These are phyloP conservation scores for Phaseolus coccineus DNA, from an alignment of 331 rosid genomes.

Conservation along the genomic window DNA sequence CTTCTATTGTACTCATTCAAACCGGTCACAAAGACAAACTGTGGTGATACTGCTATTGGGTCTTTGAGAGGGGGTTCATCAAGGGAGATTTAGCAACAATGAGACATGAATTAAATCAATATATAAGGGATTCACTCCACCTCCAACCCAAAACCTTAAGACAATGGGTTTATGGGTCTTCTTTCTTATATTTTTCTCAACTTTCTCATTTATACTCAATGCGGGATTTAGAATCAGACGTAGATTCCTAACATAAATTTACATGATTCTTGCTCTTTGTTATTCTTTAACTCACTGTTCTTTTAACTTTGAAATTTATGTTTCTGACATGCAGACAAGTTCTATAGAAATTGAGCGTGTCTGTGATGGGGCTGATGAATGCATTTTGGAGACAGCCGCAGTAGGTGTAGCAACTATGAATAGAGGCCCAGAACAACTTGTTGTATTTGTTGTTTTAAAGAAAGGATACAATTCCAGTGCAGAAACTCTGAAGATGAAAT, in stretches of 20 bases:
- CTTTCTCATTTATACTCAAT: too few species aligned
- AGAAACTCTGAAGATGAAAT: constrained; percentile 59
- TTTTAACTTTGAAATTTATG: constrained; percentile 5
- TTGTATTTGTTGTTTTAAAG: constrained; percentile 69
- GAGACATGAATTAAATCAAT: too few species aligned
- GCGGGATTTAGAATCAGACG: too few species aligned
- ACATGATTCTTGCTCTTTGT: background rate
- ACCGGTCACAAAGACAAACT: too few species aligned
- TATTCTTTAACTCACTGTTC: constrained; percentile 24
- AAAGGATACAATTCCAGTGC: constrained; percentile 59
- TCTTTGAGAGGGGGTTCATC: too few species aligned
- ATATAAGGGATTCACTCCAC: too few species aligned
- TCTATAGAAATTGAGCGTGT: constrained; percentile 87
- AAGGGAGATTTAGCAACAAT: too few species aligned
- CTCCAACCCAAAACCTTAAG: too few species aligned
- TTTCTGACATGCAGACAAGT: constrained; percentile 70
- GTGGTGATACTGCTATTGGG: too few species aligned
- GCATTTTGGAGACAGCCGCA: constrained; percentile 85
- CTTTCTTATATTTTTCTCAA: too few species aligned
- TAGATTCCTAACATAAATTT: background rate
- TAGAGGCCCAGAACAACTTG: constrained; percentile 90
- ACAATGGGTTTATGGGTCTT: too few species aligned
- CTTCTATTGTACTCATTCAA: background rate
- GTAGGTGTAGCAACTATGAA: constrained; percentile 64
- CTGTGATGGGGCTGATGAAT: constrained; percentile 74